Evolutionary conservation across 2,329 filamentous ascomycete genomes (phyloP).

Genomic region (Herpotrichia juniperi): DNA sequence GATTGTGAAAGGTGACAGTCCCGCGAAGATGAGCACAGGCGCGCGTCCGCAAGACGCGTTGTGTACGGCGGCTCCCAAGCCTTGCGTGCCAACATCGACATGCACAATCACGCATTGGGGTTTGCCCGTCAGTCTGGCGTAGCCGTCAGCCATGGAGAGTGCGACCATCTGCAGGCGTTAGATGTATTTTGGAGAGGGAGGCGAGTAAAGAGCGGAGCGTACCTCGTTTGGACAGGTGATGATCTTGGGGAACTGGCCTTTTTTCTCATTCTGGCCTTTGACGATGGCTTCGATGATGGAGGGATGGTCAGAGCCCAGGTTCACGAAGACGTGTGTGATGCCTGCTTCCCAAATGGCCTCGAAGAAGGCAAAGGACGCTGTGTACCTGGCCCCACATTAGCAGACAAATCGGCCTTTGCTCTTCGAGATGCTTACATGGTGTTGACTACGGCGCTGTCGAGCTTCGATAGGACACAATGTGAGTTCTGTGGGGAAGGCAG

Average conservation of each 20-base stretch:
- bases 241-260: slow-evolving; percentile 70
- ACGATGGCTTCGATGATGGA: slow-evolving; percentile 82
- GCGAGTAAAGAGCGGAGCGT: slow-evolving; percentile 17
- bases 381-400: slow-evolving; percentile 57
- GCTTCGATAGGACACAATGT: not conserved
- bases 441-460: not conserved
- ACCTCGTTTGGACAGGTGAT: slow-evolving; percentile 84
- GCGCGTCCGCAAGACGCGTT: slow-evolving; percentile 77
- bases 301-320: slow-evolving; percentile 74
- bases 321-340: slow-evolving; percentile 62
- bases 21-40: slow-evolving; percentile 79
- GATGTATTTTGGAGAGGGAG: not conserved
- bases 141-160: slow-evolving; percentile 83
- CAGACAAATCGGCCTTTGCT: no score
- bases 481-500: not conserved
- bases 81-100: slow-evolving; percentile 83
- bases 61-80: slow-evolving; percentile 77
- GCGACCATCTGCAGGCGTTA: slow-evolving; percentile 71
- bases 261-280: slow-evolving; percentile 72
- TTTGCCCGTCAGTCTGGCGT: slow-evolving; percentile 70
- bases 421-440: not conserved
- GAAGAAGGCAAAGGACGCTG: slow-evolving; percentile 81
- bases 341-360: slow-evolving; percentile 74
- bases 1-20: slow-evolving; percentile 75
- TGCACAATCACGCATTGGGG: slow-evolving; percentile 81